phyloP scores from a whole-genome alignment of 352 stramenopile genomes.

The Pythium monospermum region DNA sequence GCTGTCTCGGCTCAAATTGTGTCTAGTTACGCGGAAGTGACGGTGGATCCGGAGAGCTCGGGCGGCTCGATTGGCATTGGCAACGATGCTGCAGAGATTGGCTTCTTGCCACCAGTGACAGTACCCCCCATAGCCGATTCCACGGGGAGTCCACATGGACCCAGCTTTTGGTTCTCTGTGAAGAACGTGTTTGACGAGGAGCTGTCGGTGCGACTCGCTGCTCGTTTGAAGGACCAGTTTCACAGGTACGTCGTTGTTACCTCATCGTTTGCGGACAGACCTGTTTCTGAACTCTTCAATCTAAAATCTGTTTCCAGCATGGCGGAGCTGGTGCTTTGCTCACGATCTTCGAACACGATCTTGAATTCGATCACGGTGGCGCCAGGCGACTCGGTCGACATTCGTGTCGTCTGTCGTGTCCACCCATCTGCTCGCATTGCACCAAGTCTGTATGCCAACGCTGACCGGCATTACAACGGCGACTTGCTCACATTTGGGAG shows the following conservation, averaged over 20 bases:
- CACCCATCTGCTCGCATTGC: slow-evolving; percentile 55
- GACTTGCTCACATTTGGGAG: slow-evolving; percentile 61
- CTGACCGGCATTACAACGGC: slow-evolving; percentile 26
- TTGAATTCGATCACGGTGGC: slow-evolving; percentile 58
- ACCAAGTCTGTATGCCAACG: slow-evolving; percentile 34
- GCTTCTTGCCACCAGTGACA: slow-evolving; percentile 67
- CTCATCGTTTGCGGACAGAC: not conserved
- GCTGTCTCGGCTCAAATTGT: slow-evolving; percentile 68
- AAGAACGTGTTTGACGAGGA: slow-evolving; percentile 87
- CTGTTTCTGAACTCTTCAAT: too few species aligned
- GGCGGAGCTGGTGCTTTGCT: slow-evolving; percentile 69
- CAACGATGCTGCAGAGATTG: slow-evolving; percentile 34
- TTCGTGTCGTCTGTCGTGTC: slow-evolving; percentile 77
- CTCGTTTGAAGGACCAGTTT: slow-evolving; percentile 22
- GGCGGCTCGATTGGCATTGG: slow-evolving; percentile 27
- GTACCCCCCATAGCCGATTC: slow-evolving; percentile 56
- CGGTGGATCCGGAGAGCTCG: slow-evolving; percentile 72
- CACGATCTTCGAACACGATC: slow-evolving; percentile 76
- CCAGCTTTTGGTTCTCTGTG: slow-evolving; percentile 82
- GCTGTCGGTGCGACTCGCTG: slow-evolving; percentile 56
- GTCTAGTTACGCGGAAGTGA: slow-evolving; percentile 79
- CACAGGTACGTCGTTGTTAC: slow-evolving; percentile 8
- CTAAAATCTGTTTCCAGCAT: too few species aligned
- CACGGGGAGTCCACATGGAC: slow-evolving; percentile 28
- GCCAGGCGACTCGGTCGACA: slow-evolving; percentile 78